Base-by-base conservation (phyloP, 108 stramenopile genomes). In the Skeletonema menzelii region DNA sequence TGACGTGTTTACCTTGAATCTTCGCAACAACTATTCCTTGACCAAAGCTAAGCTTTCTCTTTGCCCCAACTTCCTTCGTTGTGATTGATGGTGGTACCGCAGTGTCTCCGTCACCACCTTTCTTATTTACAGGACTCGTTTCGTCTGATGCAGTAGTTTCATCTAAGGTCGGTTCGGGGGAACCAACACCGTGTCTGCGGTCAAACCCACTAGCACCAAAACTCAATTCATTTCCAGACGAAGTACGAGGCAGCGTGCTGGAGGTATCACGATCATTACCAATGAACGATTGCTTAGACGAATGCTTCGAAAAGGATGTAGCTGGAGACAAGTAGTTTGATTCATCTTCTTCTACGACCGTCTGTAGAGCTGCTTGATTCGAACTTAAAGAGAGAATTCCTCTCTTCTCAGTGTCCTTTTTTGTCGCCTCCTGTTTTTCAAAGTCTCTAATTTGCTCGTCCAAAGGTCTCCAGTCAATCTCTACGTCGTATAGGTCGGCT, bases 401-500 rank as follows among this genome's bases (percentile, higher is more conserved):
- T 61, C 40, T 38, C 20, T 71, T 19, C 10, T 85, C 82, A 3
- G 74, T 70, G 59, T 82, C 82, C 27, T 84, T 80, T 59, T 83
- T 82, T 8, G 63, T 49, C 19, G 76, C 72, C 40, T 80, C 74
- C 28, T 79, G 49, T 17, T 73, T 57, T 27, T 56, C 64, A 63
- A 87, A 66, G 26, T 93, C 93, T 32, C 74, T 73, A 11, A 92
- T 77, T 72, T 96, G 95, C 11, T 84, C 70, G 79, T 92, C 87
- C 19, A 96, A 75, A 8, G 91, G 88, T 64, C 93, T 83, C 91
- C 92, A 92, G 69, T 95, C 95, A 32, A 95, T 73, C 42, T 93
- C 92, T 14, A 95, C 91, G 13, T 91, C 84, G 80, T 95, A 95
- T 17, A 87, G 65, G 71, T 95, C 88, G 35, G 82, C 81, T 4